These are phyloP conservation scores for Neoboletus magnificus DNA, from an alignment of 768 basidiomycete species.

Conservation along the genomic window DNA sequence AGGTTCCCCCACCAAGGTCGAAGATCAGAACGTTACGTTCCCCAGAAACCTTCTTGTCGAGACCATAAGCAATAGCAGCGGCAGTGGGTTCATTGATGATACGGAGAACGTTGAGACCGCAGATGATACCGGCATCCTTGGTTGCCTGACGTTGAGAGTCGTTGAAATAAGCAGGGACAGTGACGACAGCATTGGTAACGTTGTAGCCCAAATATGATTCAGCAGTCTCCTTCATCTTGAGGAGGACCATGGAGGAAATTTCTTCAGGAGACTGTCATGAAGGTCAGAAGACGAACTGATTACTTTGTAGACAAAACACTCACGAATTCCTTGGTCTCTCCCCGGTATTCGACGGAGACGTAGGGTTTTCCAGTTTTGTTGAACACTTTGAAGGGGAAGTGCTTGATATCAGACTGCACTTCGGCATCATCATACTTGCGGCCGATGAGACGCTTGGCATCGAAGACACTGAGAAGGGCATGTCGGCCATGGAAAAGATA, in stretches of 20 bases:
- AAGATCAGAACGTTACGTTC: constrained; percentile 98
- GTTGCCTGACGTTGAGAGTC: constrained; percentile 98
- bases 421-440: constrained; percentile 85
- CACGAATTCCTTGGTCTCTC: constrained; percentile 91
- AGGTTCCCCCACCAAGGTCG: constrained; percentile 97
- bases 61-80: constrained; percentile 97
- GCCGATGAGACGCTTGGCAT: constrained; percentile 97
- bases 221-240: constrained; percentile 98
- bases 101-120: constrained; percentile 93
- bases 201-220: constrained; percentile 90
- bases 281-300: constrained; percentile 12
- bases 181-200: constrained; percentile 89
- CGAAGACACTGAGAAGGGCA: constrained; percentile 69
- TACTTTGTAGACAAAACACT: constrained; percentile 26
- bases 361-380: constrained; percentile 87
- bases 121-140: constrained; percentile 94
- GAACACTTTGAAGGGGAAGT: constrained; percentile 93
- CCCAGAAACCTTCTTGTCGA: constrained; percentile 87
- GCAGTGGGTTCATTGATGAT: constrained; percentile 99
- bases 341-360: constrained; percentile 87
- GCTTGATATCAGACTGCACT: constrained; percentile 80
- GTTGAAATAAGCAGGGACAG: constrained; percentile 98
- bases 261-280: constrained; percentile 81
- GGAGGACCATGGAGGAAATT: constrained; percentile 95
- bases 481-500: constrained; percentile 1